A percentile compares a stretch with the other conserved stretches of the same genome.
Evolutionary conservation across 257 asterid genomes (phyloP).

Genomic region (Gentiana straminea): DNA sequence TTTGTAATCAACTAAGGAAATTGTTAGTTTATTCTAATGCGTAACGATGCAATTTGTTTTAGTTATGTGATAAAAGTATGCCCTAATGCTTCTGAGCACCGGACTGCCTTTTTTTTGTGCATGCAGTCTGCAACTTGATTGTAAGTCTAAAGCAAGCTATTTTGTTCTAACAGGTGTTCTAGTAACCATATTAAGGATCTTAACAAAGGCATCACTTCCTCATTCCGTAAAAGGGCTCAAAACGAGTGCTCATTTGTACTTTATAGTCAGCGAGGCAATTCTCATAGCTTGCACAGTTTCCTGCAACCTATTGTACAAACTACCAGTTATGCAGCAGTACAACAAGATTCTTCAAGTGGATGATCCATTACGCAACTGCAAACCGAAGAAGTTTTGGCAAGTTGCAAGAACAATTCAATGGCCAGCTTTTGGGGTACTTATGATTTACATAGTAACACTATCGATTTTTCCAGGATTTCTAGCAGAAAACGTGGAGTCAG

Average conservation of each 20-base stretch:
- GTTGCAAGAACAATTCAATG: conserved; percentile 29
- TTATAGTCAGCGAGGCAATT: conserved; percentile 34
- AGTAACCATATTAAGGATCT: conserved; percentile 40
- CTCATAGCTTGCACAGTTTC: conserved; percentile 39
- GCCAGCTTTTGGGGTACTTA: conserved; percentile 53
- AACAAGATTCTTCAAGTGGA: conserved; percentile 15
- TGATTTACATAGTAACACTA: conserved; percentile 55
- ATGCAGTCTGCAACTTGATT: no score
- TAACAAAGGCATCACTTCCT: conserved; percentile 69
- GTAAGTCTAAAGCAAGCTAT: no score
- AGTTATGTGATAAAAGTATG: no score
- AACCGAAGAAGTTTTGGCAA: conserved; percentile 20
- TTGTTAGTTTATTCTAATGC: no score
- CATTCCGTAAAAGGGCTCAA: conserved; percentile 58
- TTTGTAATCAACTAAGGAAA: no score
- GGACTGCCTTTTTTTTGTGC: no score
- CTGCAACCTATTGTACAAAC: conserved; percentile 42
- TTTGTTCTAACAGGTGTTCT: conserved; percentile 43
- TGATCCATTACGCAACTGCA: conserved; percentile 4
- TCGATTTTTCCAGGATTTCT: conserved; percentile 73
- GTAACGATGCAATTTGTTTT: no score
- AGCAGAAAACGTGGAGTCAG: conserved; percentile 50
- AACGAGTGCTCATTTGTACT: conserved; percentile 56
- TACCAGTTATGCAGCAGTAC: conserved; percentile 44
- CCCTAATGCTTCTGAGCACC: no score